Evolutionary conservation across 2,329 filamentous ascomycete species (phyloP).

Genomic region (Dactylellina haptotyla): DNA sequence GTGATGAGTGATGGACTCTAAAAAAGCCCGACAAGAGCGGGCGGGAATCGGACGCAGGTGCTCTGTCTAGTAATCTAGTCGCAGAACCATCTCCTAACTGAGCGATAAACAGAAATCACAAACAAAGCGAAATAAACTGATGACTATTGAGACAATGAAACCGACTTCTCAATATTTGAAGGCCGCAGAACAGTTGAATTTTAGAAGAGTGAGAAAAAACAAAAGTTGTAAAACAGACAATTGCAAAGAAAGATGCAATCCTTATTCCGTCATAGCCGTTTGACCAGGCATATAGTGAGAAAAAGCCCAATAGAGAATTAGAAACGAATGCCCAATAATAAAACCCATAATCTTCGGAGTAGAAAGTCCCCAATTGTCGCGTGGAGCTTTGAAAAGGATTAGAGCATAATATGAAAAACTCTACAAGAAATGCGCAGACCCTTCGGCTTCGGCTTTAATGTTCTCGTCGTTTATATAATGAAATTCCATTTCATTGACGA

Average conservation of each 20-base stretch:
- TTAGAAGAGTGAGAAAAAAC: background rate
- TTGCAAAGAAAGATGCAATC: constrained; percentile 35
- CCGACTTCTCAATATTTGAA: background rate
- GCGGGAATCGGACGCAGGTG: background rate
- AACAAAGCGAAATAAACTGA: background rate
- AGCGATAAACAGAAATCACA: background rate
- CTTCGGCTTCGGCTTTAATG: constrained; percentile 27
- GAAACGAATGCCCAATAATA: constrained; percentile 44
- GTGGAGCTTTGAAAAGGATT: background rate
- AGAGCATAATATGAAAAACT: constrained; percentile 3
- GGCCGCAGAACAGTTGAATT: background rate
- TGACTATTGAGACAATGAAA: no score
- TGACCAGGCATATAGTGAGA: constrained; percentile 7
- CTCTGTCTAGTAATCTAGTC: background rate
- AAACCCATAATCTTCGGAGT: constrained; percentile 11
- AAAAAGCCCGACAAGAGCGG: background rate
- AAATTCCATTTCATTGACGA: constrained; percentile 42
- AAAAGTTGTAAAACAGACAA: constrained; percentile 8
- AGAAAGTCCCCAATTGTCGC: background rate
- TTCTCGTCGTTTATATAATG: constrained; percentile 50
- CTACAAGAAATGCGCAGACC: constrained; percentile 42
- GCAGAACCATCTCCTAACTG: no score
- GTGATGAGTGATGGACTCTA: constrained; percentile 3
- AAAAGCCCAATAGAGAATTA: constrained; percentile 8
- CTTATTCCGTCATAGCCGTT: constrained; percentile 33